These are phyloP conservation scores for Colletotrichum acutatum DNA, from an alignment of 2,329 filamentous ascomycete genomes.

Conservation along the genomic window DNA sequence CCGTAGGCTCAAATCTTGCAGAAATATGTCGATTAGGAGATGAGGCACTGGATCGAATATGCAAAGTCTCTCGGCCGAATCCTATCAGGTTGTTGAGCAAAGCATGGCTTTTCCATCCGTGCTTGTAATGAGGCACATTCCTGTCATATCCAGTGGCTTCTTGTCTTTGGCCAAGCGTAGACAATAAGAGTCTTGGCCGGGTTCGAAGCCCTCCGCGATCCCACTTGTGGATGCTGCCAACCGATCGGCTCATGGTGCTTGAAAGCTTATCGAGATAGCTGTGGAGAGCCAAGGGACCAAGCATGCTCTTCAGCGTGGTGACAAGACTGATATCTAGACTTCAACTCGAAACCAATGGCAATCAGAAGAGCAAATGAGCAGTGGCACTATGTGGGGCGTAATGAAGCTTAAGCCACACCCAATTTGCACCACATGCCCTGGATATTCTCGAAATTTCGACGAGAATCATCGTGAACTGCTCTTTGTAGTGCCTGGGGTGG, in stretches of 20 bases:
- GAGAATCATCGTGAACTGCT: background rate
- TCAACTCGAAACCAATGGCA: background rate
- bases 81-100: background rate
- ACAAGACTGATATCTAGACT: background rate
- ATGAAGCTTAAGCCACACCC: slow-evolving; percentile 32
- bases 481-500: background rate
- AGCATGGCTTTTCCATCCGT: background rate
- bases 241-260: slow-evolving; percentile 1
- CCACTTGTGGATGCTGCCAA: background rate
- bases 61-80: background rate
- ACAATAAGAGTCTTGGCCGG: background rate
- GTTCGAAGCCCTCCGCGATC: background rate
- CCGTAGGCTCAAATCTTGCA: background rate
- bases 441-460: slow-evolving; percentile 2
- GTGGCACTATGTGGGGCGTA: slow-evolving; percentile 15
- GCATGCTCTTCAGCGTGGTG: background rate
- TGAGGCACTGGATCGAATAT: background rate
- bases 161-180: background rate
- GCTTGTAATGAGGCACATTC: background rate
- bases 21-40: background rate
- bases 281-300: background rate
- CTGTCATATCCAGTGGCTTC: background rate
- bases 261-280: slow-evolving; percentile 2
- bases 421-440: slow-evolving; percentile 21
- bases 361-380: background rate